These are phyloP conservation scores for Garcia nutans DNA, from an alignment of 345 rosid species.

Conservation along the genomic window DNA sequence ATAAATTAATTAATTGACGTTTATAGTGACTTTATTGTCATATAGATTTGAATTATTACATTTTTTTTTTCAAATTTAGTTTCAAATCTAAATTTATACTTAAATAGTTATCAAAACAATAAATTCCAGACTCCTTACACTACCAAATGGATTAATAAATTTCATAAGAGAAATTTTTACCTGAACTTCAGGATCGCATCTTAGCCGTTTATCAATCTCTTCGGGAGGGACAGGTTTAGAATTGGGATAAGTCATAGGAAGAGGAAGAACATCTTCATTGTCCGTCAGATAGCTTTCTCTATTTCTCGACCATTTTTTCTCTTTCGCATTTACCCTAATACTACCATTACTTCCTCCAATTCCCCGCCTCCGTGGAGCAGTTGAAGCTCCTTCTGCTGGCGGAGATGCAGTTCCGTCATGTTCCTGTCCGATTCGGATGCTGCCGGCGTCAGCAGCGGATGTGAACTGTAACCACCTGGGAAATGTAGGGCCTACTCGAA, in stretches of 20 bases:
- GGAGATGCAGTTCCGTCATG: conserved; percentile 32
- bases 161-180: conserved; percentile 28
- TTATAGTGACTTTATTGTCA: too few species aligned
- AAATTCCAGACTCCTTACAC: too few species aligned
- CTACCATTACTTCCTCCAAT: conserved; percentile 29
- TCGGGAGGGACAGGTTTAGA: conserved; percentile 72
- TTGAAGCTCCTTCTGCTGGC: conserved; percentile 13
- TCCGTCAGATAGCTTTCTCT: conserved; percentile 75
- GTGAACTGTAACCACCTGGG: conserved; percentile 48
- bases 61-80: too few species aligned
- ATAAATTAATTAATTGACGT: too few species aligned
- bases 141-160: too few species aligned
- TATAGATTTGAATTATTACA: too few species aligned
- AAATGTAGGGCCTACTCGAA: conserved; percentile 45
- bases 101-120: too few species aligned
- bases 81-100: too few species aligned
- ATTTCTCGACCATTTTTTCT: conserved; percentile 73
- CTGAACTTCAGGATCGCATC: conserved; percentile 71
- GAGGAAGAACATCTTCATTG: conserved; percentile 76
- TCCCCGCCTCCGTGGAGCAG: conserved; percentile 16
- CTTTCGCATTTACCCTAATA: conserved; percentile 55
- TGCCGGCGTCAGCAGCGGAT: conserved; percentile 43
- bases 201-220: conserved; percentile 67
- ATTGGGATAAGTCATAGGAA: conserved; percentile 89
- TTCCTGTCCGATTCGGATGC: conserved; percentile 49